Base-by-base conservation (phyloP, 345 rosid species). In the Linum lewisii region DNA sequence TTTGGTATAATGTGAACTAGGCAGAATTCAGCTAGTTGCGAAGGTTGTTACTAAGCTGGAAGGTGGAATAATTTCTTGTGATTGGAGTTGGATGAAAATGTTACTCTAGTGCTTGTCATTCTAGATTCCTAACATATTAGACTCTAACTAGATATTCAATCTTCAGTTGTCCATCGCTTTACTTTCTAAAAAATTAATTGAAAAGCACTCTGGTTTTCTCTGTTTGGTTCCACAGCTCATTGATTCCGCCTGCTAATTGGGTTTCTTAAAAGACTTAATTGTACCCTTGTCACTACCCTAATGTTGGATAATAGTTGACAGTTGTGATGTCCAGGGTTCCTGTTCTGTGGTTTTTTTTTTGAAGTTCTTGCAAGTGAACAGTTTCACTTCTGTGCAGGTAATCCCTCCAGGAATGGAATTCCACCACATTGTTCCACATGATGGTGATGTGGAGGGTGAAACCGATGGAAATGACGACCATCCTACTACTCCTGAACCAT, bases 361-460 rank as follows among this genome's bases (percentile, higher is more conserved):
- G 18, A 21, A 50, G 37, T n/a, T 44, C 57, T 63, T 65, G 18
- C 63, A 54, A 42, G 34, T 24, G 45, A 36, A 21, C 42, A 26
- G 44, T 58, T 63, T 44, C 67, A 51, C 59, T 54, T 53, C 69
- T 63, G 6, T 73, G 65, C 86, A 90, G 97, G 71, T 78, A 84
- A 94, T 94, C 64, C 90, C 97, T 73, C 99, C 97, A 26, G 97
- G 97, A 70, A 94, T 90, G 99, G 99, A 94, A 73, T 90, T 94
- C 74, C 86, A 94, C 72, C 95, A 90, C 77, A 86, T 90, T 73
- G 80, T 86, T 66, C 96, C 97, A 7, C 92, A 74, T 57, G 97
- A 86, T 73, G 95, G 95, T 64, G 99, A 93, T 68, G 70, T 86
- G 70, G 99, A 94, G 42, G 87, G 85, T 57, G 97, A 94, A 64